Base-by-base conservation (phyloP, 1,284 basidiomycete genomes). In the Volvariella surrecta region DNA sequence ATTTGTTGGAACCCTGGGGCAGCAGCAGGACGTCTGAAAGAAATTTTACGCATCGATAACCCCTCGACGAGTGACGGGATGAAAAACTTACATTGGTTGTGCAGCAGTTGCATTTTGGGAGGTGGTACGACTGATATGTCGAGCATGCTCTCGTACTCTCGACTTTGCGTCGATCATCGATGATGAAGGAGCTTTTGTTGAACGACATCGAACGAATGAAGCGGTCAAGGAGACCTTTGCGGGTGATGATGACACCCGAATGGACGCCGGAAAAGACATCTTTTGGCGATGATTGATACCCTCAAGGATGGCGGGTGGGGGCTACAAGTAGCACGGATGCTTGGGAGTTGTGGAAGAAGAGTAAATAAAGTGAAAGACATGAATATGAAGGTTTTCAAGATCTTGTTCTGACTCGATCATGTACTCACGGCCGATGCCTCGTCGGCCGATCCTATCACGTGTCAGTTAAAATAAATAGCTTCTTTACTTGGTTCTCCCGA, bases 131-230 rank as follows among this genome's bases (percentile, higher is more conserved):
- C 83, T 85, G 56, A 90, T 75, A 53, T 77, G 71, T 52, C 74
- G 60, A 13, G 70, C 73, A 56, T 72, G 79, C 55, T 87, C 84
- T 53, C 76, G 67, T 40, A 90, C 80, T 61, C 87, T 79, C 37
- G 73, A 72, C 63, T 79, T 82, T 40, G 82, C 80, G 32, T 85
- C 82, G 45, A 80, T 57, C 56, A 83, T 80, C 8, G 77, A 76
- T 32, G 64, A 53, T 17, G 63, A 71, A 4, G 68, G 57, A 39
- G 59, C 50, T 37, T 61, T 54, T 9, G 76, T 78, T 2, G 79
- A 79, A 47, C 70, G 71, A 49, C 70, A 67, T 53, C 80, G 68
- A 11, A 52, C 57, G 49, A 76, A 67, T 40, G 67, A 60, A 39
- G 60, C 49, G 16, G 64, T 54, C 22, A 56, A 7, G 13, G 34